phyloP scores from a whole-genome alignment of 2,329 filamentous ascomycete species.

The Dryadomyces quercivorus region DNA sequence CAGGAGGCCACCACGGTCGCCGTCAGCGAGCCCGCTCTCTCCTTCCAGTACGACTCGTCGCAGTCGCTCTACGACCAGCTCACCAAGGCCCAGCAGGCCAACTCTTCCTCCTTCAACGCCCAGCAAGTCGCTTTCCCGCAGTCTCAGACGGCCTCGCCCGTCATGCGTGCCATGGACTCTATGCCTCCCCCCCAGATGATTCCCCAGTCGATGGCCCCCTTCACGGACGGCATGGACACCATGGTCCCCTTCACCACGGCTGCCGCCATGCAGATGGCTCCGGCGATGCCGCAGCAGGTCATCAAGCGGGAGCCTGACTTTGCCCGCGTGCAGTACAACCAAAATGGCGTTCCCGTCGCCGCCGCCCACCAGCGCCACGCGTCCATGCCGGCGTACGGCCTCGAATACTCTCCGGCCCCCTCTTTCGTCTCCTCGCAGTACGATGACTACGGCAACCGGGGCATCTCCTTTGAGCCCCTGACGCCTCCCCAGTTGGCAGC shows the following conservation, averaged over 20 bases:
- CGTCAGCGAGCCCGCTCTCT: conserved; percentile 91
- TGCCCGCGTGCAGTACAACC: conserved; percentile 74
- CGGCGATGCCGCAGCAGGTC: conserved; percentile 55
- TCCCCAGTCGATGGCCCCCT: conserved; percentile 38
- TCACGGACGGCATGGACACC: conserved; percentile 55
- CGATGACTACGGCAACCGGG: conserved; percentile 94
- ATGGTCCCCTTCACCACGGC: conserved; percentile 49
- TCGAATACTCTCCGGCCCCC: conserved; percentile 95
- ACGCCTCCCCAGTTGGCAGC: conserved; percentile 88
- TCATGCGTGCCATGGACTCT: conserved; percentile 79
- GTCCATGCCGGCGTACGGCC: conserved; percentile 90
- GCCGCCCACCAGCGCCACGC: conserved; percentile 84
- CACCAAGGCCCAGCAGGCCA: conserved; percentile 97
- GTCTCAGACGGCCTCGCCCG: conserved; percentile 75
- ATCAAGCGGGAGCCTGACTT: conserved; percentile 88
- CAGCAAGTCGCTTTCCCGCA: conserved; percentile 57
- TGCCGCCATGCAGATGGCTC: conserved; percentile 56
- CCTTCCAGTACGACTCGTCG: conserved; percentile 98
- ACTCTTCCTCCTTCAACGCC: conserved; percentile 89
- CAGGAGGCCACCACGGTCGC: conserved; percentile 96
- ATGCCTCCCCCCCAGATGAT: conserved; percentile 67
- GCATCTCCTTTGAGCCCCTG: conserved; percentile 90
- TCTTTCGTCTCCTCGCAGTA: conserved; percentile 98
- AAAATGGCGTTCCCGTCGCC: conserved; percentile 74
- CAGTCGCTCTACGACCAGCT: conserved; percentile 98